Evolutionary conservation across 345 rosid genomes (phyloP).

Genomic region (Murraya koenigii): DNA sequence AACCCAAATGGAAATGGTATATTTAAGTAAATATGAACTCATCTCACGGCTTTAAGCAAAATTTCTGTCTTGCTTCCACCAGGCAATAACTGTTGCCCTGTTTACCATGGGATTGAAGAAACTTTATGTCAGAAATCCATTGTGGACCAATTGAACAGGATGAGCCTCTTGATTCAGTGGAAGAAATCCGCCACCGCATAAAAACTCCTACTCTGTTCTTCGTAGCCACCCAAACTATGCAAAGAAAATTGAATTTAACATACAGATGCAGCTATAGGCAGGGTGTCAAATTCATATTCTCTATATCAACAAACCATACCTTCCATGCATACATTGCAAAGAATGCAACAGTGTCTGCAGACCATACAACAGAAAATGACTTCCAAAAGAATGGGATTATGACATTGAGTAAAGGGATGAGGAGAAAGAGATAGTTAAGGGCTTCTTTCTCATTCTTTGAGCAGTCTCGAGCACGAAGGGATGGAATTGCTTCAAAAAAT

Average conservation of each 20-base stretch:
- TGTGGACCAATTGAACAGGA: background rate
- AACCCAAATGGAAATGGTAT: background rate
- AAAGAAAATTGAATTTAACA: background rate
- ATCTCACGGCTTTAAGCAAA: background rate
- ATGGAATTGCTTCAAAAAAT: conserved; percentile 72
- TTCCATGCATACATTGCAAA: conserved; percentile 95
- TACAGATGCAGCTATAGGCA: background rate
- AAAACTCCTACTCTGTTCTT: conserved; percentile 40
- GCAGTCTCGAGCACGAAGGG: conserved; percentile 92
- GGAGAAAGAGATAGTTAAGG: conserved; percentile 84
- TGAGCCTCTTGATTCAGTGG: background rate
- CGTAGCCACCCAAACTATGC: conserved; percentile 67
- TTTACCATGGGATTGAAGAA: background rate
- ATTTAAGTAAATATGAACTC: background rate
- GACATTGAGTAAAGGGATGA: conserved; percentile 79
- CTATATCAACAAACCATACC: conserved; percentile 40
- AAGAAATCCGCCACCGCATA: background rate
- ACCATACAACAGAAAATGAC: conserved; percentile 91
- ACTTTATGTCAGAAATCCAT: background rate
- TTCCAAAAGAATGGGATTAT: conserved; percentile 85
- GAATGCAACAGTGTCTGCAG: conserved; percentile 85
- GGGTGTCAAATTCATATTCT: background rate
- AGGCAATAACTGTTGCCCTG: background rate
- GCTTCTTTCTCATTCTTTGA: conserved; percentile 90
- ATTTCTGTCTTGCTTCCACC: background rate